Percentiles rank a stretch among this genome's conserved stretches.
phyloP scores from a whole-genome alignment of 108 stramenopile genomes.

The Cyclotella kingstonii region DNA sequence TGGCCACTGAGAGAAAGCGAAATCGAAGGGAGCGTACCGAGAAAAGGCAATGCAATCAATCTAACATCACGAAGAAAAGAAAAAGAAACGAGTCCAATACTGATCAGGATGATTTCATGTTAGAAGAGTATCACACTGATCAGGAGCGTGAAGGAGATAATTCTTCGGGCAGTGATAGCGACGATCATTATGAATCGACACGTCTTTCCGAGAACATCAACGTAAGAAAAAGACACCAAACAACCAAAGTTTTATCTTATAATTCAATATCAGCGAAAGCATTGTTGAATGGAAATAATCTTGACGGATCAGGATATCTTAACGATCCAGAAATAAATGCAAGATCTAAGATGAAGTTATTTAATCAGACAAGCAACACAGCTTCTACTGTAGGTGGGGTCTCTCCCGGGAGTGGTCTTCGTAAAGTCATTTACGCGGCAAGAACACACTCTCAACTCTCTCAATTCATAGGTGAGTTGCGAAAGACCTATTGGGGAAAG shows the following conservation, averaged over 20 bases:
- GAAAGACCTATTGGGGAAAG: conserved; percentile 63
- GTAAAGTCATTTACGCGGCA: conserved; percentile 87
- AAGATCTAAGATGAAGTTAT: neutral
- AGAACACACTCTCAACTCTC: conserved; percentile 97
- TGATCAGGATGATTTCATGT: conserved; percentile 45
- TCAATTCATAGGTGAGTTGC: conserved; percentile 91
- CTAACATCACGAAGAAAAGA: conserved; percentile 4
- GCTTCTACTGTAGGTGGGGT: conserved; percentile 42
- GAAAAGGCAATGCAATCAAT: neutral
- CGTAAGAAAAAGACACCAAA: neutral
- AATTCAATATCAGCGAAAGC: conserved; percentile 22
- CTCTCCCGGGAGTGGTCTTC: conserved; percentile 47
- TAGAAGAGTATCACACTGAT: conserved; percentile 55
- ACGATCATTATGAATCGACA: conserved; percentile 20
- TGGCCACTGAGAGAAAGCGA: conserved; percentile 26
- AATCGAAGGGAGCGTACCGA: conserved; percentile 13
- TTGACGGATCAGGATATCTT: conserved; percentile 62
- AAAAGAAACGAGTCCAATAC: neutral
- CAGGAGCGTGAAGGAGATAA: conserved; percentile 17
- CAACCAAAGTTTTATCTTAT: neutral
- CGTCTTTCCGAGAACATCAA: neutral
- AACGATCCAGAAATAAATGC: conserved; percentile 25
- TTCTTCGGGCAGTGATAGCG: conserved; percentile 19
- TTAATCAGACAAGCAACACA: neutral
- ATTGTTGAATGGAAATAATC: conserved; percentile 43